Conservation (phyloP, 2,329 filamentous ascomycete genomes). For the Sarocladiaceae sp. region DNA sequence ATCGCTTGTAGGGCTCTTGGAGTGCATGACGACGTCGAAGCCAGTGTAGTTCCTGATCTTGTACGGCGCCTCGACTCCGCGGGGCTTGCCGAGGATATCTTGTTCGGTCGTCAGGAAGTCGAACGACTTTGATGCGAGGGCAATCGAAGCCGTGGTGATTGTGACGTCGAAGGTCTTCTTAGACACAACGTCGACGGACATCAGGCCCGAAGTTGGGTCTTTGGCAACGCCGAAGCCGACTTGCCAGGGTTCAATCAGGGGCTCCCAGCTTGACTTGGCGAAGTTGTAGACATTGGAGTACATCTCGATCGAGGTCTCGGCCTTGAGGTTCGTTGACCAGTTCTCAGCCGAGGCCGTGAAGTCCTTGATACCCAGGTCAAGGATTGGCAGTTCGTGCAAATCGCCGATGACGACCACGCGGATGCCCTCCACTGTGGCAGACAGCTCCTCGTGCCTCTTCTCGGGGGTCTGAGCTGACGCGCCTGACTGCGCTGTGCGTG, state of each 20-base stretch:
- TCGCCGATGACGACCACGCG: conserved; percentile 94
- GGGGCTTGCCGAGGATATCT: conserved; percentile 88
- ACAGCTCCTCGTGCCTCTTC: conserved; percentile 65
- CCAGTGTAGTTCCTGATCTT: conserved; percentile 93
- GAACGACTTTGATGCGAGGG: conserved; percentile 86
- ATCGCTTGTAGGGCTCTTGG: conserved; percentile 61
- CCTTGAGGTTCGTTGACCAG: conserved; percentile 85
- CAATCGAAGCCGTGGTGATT: conserved; percentile 88
- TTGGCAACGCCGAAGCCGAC: conserved; percentile 86
- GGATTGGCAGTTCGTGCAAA: conserved; percentile 87
- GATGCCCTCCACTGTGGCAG: conserved; percentile 81
- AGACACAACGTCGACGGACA: conserved; percentile 83
- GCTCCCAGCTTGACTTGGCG: conserved; percentile 97
- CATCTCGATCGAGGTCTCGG: conserved; percentile 85
- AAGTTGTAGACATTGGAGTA: conserved; percentile 99
- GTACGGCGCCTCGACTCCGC: conserved; percentile 88
- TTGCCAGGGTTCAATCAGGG: conserved; percentile 92
- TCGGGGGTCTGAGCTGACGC: conserved; percentile 12
- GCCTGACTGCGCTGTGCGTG: conserved; percentile 17
- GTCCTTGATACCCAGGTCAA: conserved; percentile 89
- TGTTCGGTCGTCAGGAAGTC: conserved; percentile 81
- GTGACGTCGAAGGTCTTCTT: conserved; percentile 90
- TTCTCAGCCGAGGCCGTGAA: conserved; percentile 83
- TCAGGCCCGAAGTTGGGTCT: conserved; percentile 66
- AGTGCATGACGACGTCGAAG: conserved; percentile 82